Evolutionary conservation across 306 rosid species (phyloP), one percentile per base, ranked within the genome.

Genomic region (Dalbergia cochinchinensis): DNA sequence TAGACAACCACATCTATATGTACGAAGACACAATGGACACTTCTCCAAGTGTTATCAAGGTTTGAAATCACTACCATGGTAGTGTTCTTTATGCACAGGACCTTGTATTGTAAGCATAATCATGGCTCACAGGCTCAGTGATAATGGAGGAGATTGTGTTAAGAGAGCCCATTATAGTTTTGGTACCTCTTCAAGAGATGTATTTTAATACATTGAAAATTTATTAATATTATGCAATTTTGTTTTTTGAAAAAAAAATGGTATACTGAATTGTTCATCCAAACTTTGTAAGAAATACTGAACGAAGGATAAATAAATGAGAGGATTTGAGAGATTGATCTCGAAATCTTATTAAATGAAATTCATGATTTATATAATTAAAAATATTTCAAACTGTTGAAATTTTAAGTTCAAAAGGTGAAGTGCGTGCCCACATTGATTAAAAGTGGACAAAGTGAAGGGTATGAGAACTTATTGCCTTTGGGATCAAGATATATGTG

Each of bases 41-140:
- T 82, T 78, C 53, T 37, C 39, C 72, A 69, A 71, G 50, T 65
- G 79, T 76, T 64, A 47, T 58, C 39, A 48, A 47, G 86, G 82
- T 78, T 54, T 85, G 84, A 85, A 78, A 74, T 69, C 82, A 82
- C 89, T 82, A 78, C 51, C 68, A 72, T 68, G 16, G n/a, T 53
- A 62, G 37, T 78, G 58, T 54, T 35, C 35, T 78, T 85, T 71
- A 39, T 37, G 35, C 34, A 51, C 45, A 37, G 2, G 22, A 22
- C 41, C 13, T 41, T 50, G 22, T 59, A 53, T 74, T 26, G 10
- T 6, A 8, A 80, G 4, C 68, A 74, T 47, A 75, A 69, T 69
- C 79, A 80, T 70, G 44, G 9, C 6, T 26, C 4, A n/a, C 6
- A 65, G 71, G 31, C 15, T n/a, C 41, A 10, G 35, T 39, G 35